phyloP scores from a whole-genome alignment of 164 flowering plant genomes.

The Annona squamosa region DNA sequence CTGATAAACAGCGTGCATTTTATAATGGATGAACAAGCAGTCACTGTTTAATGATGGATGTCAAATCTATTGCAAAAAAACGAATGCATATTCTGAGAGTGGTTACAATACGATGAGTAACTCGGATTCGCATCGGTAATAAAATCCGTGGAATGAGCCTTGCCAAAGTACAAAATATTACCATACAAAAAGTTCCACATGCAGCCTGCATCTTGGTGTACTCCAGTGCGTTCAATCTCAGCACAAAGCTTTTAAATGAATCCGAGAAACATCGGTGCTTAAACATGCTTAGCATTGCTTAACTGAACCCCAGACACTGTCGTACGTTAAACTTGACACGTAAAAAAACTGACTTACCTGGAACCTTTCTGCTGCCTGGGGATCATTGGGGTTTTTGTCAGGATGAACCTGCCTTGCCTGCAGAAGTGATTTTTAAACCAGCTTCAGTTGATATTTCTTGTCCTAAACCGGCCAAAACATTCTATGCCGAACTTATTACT shows the following conservation, averaged over 20 bases:
- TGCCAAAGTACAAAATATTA: not conserved
- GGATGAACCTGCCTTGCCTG: constrained; percentile 97
- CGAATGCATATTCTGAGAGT: not conserved
- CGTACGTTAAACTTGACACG: not conserved
- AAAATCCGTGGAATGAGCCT: too few relatives aligned
- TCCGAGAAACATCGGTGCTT: not conserved
- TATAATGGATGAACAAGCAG: not conserved
- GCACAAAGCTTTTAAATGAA: not conserved
- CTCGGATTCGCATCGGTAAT: not conserved
- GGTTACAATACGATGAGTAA: not conserved
- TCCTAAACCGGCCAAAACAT: not conserved
- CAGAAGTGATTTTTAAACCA: constrained; percentile 7
- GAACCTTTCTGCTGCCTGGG: constrained; percentile 80
- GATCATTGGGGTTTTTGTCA: constrained; percentile 84
- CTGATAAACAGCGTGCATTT: constrained; percentile 25
- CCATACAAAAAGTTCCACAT: not conserved
- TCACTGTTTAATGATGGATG: not conserved
- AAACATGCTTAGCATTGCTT: not conserved
- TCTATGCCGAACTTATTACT: too few relatives aligned
- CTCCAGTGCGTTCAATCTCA: not conserved
- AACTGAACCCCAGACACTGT: not conserved
- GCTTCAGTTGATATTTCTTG: not conserved
- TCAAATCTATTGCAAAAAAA: not conserved
- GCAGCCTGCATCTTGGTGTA: not conserved
- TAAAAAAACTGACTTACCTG: constrained; percentile 41